Evolutionary conservation across 345 rosid genomes (phyloP), one percentile per base, ranked within the genome.

Genomic region (Excoecaria agallocha): DNA sequence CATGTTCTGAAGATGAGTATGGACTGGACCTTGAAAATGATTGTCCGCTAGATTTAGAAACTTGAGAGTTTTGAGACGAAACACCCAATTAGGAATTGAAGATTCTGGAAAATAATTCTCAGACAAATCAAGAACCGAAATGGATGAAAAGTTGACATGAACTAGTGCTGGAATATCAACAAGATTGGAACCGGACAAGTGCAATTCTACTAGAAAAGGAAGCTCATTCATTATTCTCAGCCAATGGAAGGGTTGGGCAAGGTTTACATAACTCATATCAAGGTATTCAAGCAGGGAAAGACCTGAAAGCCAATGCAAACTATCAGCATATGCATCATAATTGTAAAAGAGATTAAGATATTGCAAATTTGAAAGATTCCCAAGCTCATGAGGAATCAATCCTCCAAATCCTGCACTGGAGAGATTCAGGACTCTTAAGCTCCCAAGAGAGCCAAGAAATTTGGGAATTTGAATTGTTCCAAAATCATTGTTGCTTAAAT

Each of bases 331-430:
- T 16, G 57, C 8, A 1, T 19, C 3, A 43, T 16, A 12, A 65
- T 12, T 2, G 10, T 6, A 0, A 41, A 35, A 2, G n/a, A 82
- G 68, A 45, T 80, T 71, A 35, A 78, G 79, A 30, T 35, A 73
- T 3, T 41, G 74, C n/a, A 82, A 25, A 58, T 71, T 66, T 0
- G 84, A 69, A 13, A 82, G 82, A 19, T 82, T 82, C 30, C 79
- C 84, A 0, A 78, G 70, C 58, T 74, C 72, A 25, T 39, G 56
- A 39, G 80, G 80, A 70, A 82, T 24, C 72, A 12, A 3, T 39
- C 81, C 85, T 0, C 11, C 49, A 49, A 81, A 85, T n/a, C 71
- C 57, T 12, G 76, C 25, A 10, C 4, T 12, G 24, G 74, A 70
- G 48, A 84, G 82, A 66, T 74, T 61, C 10, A 84, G 80, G 74